Evolutionary conservation across 495 filamentous ascomycete genomes (phyloP).

Genomic region (Aspergillus heteromorphus): DNA sequence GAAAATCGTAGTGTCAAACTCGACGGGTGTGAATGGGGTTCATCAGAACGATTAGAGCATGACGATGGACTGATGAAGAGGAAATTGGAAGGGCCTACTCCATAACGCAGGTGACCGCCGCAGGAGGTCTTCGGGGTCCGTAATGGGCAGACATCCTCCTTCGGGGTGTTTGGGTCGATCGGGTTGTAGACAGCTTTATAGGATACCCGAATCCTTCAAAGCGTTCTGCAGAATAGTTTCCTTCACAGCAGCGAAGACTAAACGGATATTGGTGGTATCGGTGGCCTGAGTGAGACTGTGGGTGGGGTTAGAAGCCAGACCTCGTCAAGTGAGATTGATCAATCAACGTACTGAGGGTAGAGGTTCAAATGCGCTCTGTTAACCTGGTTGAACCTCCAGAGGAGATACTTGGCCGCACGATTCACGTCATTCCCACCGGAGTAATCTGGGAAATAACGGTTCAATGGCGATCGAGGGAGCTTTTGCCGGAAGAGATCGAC

Average conservation of each 20-base stretch:
- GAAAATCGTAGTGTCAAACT: background rate
- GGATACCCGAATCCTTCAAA: conserved; percentile 93
- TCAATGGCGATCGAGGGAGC: conserved; percentile 78
- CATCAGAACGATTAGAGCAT: background rate
- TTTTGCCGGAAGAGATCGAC: conserved; percentile 97
- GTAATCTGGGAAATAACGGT: conserved; percentile 96
- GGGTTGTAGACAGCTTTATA: conserved; percentile 43
- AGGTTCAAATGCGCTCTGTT: conserved; percentile 94
- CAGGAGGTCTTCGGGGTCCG: background rate
- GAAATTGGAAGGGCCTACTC: background rate
- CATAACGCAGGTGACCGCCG: background rate
- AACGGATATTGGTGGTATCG: conserved; percentile 94
- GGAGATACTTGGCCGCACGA: conserved; percentile 91
- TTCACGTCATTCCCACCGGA: conserved; percentile 96
- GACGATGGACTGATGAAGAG: background rate
- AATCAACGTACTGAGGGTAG: conserved; percentile 85
- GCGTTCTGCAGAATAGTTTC: conserved; percentile 98
- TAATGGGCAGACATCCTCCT: background rate
- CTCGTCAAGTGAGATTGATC: background rate
- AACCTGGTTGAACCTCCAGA: conserved; percentile 98
- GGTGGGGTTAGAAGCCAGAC: conserved; percentile 24
- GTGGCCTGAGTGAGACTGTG: conserved; percentile 92
- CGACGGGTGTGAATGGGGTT: background rate
- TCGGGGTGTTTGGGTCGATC: background rate
- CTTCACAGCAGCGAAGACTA: conserved; percentile 97